Evolutionary conservation across 2,329 filamentous ascomycete species (phyloP).

Genomic region (Alternaria sp.): DNA sequence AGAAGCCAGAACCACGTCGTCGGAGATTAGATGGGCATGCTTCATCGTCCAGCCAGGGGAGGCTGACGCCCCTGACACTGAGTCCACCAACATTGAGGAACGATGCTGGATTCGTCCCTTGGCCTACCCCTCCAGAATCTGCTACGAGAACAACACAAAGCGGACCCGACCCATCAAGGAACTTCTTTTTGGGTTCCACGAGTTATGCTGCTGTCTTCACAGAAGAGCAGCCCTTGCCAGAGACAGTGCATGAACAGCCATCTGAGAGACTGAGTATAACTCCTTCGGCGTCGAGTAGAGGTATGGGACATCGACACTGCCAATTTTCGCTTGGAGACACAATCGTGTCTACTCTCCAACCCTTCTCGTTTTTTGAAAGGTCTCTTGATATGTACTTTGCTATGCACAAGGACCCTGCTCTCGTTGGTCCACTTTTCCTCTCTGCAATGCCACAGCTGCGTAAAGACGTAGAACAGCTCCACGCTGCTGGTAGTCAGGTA

Average conservation of each 20-base stretch:
- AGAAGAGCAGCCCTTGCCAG: constrained; percentile 41
- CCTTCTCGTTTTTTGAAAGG: constrained; percentile 43
- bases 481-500: constrained; percentile 24
- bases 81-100: constrained; percentile 42
- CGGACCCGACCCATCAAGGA: constrained; percentile 35
- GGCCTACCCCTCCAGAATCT: constrained; percentile 45
- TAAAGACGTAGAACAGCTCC: constrained; percentile 40
- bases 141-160: constrained; percentile 28
- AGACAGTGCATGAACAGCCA: constrained; percentile 43
- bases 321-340: constrained; percentile 38
- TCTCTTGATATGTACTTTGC: constrained; percentile 41
- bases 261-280: constrained; percentile 34
- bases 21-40: constrained; percentile 32
- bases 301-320: constrained; percentile 39
- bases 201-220: constrained; percentile 49
- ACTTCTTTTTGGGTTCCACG: constrained; percentile 48
- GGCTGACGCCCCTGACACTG: constrained; percentile 32
- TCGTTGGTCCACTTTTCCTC: constrained; percentile 42
- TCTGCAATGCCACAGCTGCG: constrained; percentile 44
- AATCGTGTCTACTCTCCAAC: constrained; percentile 41
- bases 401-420: constrained; percentile 33
- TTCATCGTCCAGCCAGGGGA: constrained; percentile 27
- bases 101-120: constrained; percentile 32
- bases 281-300: constrained; percentile 29
- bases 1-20: constrained; percentile 44